A percentile compares a stretch with the other conserved stretches of the same genome.
Conservation (phyloP, 2,329 filamentous ascomycete species). For the Fusarium irregulare region DNA sequence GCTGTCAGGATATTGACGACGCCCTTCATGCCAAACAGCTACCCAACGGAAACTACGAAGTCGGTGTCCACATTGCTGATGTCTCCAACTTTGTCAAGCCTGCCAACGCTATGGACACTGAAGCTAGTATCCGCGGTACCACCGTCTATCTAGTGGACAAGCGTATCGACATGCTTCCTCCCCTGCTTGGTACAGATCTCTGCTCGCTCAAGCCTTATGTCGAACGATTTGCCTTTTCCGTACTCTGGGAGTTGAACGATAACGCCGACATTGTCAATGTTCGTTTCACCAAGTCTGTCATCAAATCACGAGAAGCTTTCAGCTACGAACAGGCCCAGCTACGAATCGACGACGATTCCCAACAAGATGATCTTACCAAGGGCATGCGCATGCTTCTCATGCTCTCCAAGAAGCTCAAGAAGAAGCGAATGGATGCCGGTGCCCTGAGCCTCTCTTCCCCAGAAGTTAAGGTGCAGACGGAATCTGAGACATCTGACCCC, state of each 20-base stretch:
- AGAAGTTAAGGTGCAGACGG: constrained; percentile 94
- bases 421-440: constrained; percentile 96
- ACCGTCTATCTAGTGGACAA: constrained; percentile 99
- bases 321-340: constrained; percentile 97
- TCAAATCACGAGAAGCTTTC: constrained; percentile 95
- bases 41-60: constrained; percentile 93
- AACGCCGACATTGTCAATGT: constrained; percentile 86
- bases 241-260: constrained; percentile 87
- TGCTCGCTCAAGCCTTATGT: constrained; percentile 98
- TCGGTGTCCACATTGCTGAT: constrained; percentile 98
- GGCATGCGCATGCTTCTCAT: constrained; percentile 88
- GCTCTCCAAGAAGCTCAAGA: constrained; percentile 91
- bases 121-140: constrained; percentile 92
- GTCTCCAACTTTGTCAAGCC: constrained; percentile 99
- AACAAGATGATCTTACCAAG: constrained; percentile 88
- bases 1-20: constrained; percentile 98
- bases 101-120: constrained; percentile 95
- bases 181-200: constrained; percentile 93
- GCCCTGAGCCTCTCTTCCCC: constrained; percentile 97
- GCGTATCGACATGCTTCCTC: constrained; percentile 98
- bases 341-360: constrained; percentile 88
- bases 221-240: constrained; percentile 90
- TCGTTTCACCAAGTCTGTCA: constrained; percentile 97
- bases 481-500: constrained; percentile 95
- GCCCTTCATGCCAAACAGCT: constrained; percentile 87